Percentiles rank a stretch among this genome's conserved stretches.
phyloP scores from a whole-genome alignment of 2,329 filamentous ascomycete genomes.

The Pseudofabraea citricarpa region DNA sequence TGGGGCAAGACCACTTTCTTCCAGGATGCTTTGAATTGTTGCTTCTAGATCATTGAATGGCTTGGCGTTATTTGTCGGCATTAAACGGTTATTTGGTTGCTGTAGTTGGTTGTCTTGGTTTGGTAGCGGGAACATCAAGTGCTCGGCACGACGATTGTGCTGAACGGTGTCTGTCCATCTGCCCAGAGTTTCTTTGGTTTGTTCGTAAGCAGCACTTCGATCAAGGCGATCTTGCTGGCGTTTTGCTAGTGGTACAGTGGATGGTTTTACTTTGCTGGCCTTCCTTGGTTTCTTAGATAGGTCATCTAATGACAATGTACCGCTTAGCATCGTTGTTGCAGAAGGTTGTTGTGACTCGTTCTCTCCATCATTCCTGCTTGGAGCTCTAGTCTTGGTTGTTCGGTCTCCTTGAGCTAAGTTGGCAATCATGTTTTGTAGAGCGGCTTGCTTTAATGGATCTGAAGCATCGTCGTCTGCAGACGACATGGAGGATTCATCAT shows the following conservation, averaged over 20 bases:
- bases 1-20: slow-evolving; percentile 73
- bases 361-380: slow-evolving; percentile 4
- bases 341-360: background rate
- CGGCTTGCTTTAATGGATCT: slow-evolving; percentile 47
- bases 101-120: slow-evolving; percentile 54
- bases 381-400: slow-evolving; percentile 19
- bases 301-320: slow-evolving; percentile 51
- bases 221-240: slow-evolving; percentile 83
- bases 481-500: slow-evolving; percentile 48
- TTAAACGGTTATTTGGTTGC: slow-evolving; percentile 58
- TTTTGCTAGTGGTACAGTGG: slow-evolving; percentile 78
- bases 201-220: slow-evolving; percentile 76
- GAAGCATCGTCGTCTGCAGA: slow-evolving; percentile 37
- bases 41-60: slow-evolving; percentile 78
- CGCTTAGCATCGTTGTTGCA: background rate
- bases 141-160: slow-evolving; percentile 85
- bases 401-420: slow-evolving; percentile 45
- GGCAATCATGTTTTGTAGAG: slow-evolving; percentile 64
- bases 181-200: slow-evolving; percentile 85
- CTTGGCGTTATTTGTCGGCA: slow-evolving; percentile 57
- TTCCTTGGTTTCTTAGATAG: slow-evolving; percentile 59
- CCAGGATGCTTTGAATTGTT: slow-evolving; percentile 82
- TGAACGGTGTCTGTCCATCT: slow-evolving; percentile 96
- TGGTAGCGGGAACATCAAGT: slow-evolving; percentile 84
- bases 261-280: slow-evolving; percentile 57